Conservation (phyloP, 176 grass and related monocot species). For the Pharus latifolius region DNA sequence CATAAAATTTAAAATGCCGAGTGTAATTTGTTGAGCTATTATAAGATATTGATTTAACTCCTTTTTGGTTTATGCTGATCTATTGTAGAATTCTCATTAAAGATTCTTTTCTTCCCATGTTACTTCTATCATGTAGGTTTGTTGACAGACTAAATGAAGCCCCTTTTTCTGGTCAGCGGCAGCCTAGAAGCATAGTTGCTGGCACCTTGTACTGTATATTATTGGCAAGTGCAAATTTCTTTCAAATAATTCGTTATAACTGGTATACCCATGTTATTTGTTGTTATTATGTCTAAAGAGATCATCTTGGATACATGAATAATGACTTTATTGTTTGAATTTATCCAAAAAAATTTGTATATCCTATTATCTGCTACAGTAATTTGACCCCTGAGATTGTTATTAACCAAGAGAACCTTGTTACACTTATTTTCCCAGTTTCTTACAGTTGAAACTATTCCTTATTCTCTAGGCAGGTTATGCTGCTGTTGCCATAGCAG, state of each 20-base stretch:
- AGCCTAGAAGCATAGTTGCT: constrained; percentile 43
- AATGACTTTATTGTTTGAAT: not conserved
- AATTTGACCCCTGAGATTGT: not conserved
- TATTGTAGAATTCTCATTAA: not conserved
- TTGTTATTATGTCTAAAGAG: not conserved
- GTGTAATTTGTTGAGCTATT: not conserved
- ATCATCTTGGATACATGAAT: not conserved
- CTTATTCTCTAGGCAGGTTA: constrained; percentile 54
- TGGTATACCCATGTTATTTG: not conserved
- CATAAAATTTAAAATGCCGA: not conserved
- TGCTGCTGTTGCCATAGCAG: constrained; percentile 44
- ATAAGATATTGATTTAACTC: not conserved
- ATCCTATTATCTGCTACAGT: not conserved
- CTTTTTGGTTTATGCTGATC: not conserved
- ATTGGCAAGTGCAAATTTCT: constrained; percentile 51
- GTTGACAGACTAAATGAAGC: constrained; percentile 54
- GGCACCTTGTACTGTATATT: constrained; percentile 47
- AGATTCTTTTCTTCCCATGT: not conserved
- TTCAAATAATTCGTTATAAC: constrained; percentile 1
- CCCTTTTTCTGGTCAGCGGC: constrained; percentile 41
- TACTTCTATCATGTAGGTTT: constrained; percentile 37
- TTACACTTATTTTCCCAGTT: not conserved
- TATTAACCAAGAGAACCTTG: not conserved
- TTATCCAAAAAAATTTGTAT: not conserved
- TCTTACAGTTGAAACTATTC: constrained; percentile 1